Evolutionary conservation across 768 basidiomycete genomes (phyloP), one percentile per base, ranked within the genome.

Genomic region (Cystobasidium onofrii): DNA sequence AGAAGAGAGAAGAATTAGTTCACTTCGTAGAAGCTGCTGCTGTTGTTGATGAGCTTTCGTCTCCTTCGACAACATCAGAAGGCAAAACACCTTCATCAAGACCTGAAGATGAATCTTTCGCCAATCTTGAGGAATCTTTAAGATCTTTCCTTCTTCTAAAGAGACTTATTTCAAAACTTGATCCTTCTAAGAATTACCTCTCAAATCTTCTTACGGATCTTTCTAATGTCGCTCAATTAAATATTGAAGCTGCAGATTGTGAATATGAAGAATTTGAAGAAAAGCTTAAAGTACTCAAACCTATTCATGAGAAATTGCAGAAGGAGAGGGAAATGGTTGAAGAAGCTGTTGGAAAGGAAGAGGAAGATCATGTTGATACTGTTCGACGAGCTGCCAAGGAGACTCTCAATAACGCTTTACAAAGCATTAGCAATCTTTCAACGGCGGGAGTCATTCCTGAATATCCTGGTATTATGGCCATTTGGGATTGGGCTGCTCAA

Each of bases 101-200:
- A 73, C 31, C 70, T 72, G 46, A 55, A 46, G 81, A 82, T 70
- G 78, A 76, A 20, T 78, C 90, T 0, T 97, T 98, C 78, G 88
- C 89, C 73, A 88, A 90, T 79, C 88, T 99, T 75, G 94, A 98
- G 81, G 87, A 89, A 12, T 87, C 90, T 0, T 84, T 99, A 41
- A 88, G 95, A 20, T 92, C 91, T 0, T 99, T 99, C 81, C 93
- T 99, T 13, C 88, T 98, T 75, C 87, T 89, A 82, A 98, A 98
- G 83, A 89, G 96, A 31, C 86, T 89, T n/a, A 92, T 91, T 82
- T 95, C 92, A 57, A 99, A 98, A 83, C 88, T 99, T 54, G 88
- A 90, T 27, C 96, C 96, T 18, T 93, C 88, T 15, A 87, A 90
- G 74, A 95, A 92, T 17, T 99, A 95, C 82, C 86, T 99, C 64